A percentile compares a stretch with the other conserved stretches of the same genome.
phyloP scores from a whole-genome alignment of 1,139 yeast species.

The Sugiyamaella castrensis region DNA sequence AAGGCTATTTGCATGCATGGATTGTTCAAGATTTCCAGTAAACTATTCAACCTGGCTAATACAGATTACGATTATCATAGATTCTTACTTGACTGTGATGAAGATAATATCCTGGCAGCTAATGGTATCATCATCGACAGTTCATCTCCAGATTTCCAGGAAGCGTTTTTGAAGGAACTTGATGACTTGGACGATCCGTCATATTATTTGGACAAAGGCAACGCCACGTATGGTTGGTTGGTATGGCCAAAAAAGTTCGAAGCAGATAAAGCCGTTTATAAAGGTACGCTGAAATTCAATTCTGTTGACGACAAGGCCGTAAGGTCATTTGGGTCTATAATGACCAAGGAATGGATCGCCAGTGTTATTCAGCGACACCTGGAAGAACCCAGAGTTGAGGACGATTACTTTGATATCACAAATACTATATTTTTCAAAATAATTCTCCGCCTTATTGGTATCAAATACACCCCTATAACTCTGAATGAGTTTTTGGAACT shows the following conservation, averaged over 20 bases:
- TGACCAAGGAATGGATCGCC: conserved; percentile 59
- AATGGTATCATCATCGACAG: conserved; percentile 48
- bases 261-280: conserved; percentile 43
- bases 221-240: conserved; percentile 67
- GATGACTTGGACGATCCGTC: conserved; percentile 36
- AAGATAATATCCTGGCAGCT: conserved; percentile 43
- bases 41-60: conserved; percentile 52
- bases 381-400: conserved; percentile 38
- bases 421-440: conserved; percentile 29
- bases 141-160: conserved; percentile 39
- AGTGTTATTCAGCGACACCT: conserved; percentile 48
- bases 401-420: conserved; percentile 34
- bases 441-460: conserved; percentile 28
- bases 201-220: conserved; percentile 33
- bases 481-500: conserved; percentile 26
- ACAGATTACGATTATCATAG: conserved; percentile 46
- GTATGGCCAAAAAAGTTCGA: conserved; percentile 66
- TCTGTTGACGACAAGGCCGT: conserved; percentile 45
- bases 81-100: conserved; percentile 29
- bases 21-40: conserved; percentile 53
- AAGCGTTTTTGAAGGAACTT: conserved; percentile 53
- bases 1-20: conserved; percentile 65
- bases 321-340: conserved; percentile 43
- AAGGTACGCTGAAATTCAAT: conserved; percentile 37
- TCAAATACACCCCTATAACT: conserved; percentile 22